phyloP scores from a whole-genome alignment of 2,329 filamentous ascomycete species.

The Cercospora janseana region DNA sequence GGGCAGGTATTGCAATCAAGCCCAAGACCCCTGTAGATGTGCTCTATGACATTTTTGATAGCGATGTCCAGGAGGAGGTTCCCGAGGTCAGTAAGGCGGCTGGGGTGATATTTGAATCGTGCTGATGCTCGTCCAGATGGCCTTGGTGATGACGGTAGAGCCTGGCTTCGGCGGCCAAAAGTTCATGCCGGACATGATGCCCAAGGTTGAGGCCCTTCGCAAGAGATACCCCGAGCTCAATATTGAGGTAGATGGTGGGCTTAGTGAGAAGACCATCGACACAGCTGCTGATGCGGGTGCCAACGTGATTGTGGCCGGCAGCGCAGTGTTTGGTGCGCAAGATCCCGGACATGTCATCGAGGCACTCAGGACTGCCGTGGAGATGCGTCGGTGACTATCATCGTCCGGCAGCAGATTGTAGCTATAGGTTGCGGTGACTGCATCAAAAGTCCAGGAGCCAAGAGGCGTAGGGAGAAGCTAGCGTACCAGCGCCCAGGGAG shows the following conservation, averaged over 20 bases:
- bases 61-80: conserved; percentile 66
- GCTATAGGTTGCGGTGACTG: conserved; percentile 21
- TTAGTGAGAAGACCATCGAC: conserved; percentile 85
- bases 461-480: background rate
- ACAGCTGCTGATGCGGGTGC: conserved; percentile 92
- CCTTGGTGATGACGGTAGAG: conserved; percentile 96
- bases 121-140: conserved; percentile 65
- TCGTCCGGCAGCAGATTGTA: conserved; percentile 25
- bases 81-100: conserved; percentile 73
- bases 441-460: background rate
- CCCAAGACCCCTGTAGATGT: conserved; percentile 88
- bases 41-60: conserved; percentile 84
- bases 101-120: background rate
- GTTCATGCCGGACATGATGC: conserved; percentile 94
- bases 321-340: conserved; percentile 88
- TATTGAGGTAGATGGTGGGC: conserved; percentile 94
- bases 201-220: conserved; percentile 84
- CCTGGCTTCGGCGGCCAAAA: conserved; percentile 97
- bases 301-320: conserved; percentile 96
- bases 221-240: conserved; percentile 85
- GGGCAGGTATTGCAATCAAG: conserved; percentile 94
- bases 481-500: too few species aligned
- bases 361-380: conserved; percentile 75
- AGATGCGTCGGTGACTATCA: conserved; percentile 52
- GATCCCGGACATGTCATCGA: conserved; percentile 84